These are phyloP conservation scores for Angophora floribunda DNA, from an alignment of 345 rosid genomes.

Conservation along the genomic window DNA sequence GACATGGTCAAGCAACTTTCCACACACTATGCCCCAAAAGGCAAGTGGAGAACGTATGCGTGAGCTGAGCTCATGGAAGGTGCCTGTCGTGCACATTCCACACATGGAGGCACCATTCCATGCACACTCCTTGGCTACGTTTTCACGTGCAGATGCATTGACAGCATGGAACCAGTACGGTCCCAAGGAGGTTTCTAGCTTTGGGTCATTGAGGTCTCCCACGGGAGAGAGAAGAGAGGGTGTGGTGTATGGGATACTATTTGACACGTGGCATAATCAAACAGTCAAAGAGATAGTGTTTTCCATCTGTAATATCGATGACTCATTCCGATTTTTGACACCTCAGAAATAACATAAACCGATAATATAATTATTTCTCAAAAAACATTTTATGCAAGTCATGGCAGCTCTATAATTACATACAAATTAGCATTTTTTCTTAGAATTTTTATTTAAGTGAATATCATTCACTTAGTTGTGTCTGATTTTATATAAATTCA, in stretches of 20 bases:
- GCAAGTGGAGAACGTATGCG: background rate
- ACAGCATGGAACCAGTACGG: background rate
- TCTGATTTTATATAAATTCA: background rate
- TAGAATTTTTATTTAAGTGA: background rate
- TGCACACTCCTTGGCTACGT: background rate
- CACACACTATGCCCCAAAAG: background rate
- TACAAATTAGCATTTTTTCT: background rate
- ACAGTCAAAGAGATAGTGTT: background rate
- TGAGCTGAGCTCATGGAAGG: conserved; percentile 2
- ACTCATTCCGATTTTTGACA: background rate
- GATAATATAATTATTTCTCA: accelerated
- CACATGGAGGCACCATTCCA: background rate
- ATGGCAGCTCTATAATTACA: background rate
- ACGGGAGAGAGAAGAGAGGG: background rate
- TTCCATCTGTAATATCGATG: background rate
- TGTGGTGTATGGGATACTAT: too few species aligned
- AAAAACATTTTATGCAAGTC: background rate
- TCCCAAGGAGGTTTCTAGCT: background rate
- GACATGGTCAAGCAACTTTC: background rate
- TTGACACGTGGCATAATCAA: background rate
- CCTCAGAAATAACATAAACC: background rate
- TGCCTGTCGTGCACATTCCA: background rate
- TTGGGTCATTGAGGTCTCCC: background rate
- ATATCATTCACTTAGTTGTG: background rate
- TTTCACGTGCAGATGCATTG: conserved; percentile 1